Conservation (phyloP, 805 yeast species). For the Cephaloascus fragrans region DNA sequence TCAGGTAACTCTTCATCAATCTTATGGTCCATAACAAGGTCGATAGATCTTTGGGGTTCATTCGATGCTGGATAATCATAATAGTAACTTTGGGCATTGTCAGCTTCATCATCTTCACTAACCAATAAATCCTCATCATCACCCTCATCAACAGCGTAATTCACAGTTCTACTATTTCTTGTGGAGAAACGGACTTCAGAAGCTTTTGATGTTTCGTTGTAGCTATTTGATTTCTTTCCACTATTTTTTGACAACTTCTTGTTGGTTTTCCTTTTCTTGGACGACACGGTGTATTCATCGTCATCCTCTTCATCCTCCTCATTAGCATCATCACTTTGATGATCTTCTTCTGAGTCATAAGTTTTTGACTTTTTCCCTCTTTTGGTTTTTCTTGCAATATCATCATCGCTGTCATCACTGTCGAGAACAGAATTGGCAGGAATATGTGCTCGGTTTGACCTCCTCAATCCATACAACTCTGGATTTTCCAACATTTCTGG, state of each 20-base stretch:
- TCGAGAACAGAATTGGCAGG: constrained; percentile 23
- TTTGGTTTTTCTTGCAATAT: constrained; percentile 9
- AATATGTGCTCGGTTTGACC: constrained; percentile 56
- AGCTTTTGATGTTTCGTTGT: constrained; percentile 11
- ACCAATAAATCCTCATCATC: constrained; percentile 45
- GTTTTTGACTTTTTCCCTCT: constrained; percentile 5
- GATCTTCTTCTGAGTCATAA: constrained; percentile 10
- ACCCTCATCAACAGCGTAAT: constrained; percentile 66
- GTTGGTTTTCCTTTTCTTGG: constrained; percentile 1
- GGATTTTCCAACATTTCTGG: constrained; percentile 60
- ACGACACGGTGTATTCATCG: constrained; percentile 5
- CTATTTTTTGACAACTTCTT: background rate
- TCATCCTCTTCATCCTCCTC: constrained; percentile 11
- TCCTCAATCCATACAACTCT: constrained; percentile 73
- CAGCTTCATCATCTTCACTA: constrained; percentile 32
- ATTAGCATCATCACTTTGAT: constrained; percentile 8
- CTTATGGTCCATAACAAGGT: constrained; percentile 30
- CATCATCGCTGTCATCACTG: constrained; percentile 22
- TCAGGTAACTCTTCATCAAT: constrained; percentile 14
- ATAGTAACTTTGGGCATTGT: constrained; percentile 16
- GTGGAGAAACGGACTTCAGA: constrained; percentile 69
- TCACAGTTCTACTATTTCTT: constrained; percentile 61
- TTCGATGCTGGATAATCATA: constrained; percentile 9
- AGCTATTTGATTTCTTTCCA: background rate
- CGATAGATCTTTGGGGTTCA: constrained; percentile 14